Conservation (phyloP, 129 eudicot genomes). For the Arctium lappa region DNA sequence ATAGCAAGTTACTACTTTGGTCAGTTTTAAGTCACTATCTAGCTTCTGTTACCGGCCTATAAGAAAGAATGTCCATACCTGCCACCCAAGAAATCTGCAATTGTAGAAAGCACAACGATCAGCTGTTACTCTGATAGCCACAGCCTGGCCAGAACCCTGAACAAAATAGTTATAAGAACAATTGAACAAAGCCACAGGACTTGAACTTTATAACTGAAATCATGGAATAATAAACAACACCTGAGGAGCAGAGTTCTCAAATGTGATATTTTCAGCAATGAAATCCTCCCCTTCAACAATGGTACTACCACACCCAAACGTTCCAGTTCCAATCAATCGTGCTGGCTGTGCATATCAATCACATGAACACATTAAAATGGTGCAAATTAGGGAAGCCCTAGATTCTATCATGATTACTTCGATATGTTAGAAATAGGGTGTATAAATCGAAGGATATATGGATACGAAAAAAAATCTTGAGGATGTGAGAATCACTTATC, state of each 20-base stretch:
- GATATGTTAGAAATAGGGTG: too few relatives aligned
- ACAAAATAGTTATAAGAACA: neutral
- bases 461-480: too few relatives aligned
- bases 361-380: conserved; percentile 7
- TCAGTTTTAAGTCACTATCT: neutral
- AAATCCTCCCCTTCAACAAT: conserved; percentile 96
- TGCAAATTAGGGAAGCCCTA: conserved; percentile 1
- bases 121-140: conserved; percentile 85
- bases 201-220: neutral
- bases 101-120: conserved; percentile 89
- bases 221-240: conserved; percentile 25
- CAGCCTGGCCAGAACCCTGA: conserved; percentile 95
- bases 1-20: neutral
- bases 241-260: conserved; percentile 83
- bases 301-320: conserved; percentile 81
- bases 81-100: conserved; percentile 94
- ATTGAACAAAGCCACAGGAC: neutral
- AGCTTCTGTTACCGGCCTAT: neutral
- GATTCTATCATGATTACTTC: neutral
- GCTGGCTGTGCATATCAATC: conserved; percentile 35
- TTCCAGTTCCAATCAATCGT: conserved; percentile 84
- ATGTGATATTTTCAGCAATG: conserved; percentile 87
- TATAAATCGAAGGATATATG: too few relatives aligned
- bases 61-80: conserved; percentile 39
- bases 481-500: too few relatives aligned